These are phyloP conservation scores for Chrysosporium keratinophilum DNA, from an alignment of 2,329 filamentous ascomycete genomes.

Conservation along the genomic window DNA sequence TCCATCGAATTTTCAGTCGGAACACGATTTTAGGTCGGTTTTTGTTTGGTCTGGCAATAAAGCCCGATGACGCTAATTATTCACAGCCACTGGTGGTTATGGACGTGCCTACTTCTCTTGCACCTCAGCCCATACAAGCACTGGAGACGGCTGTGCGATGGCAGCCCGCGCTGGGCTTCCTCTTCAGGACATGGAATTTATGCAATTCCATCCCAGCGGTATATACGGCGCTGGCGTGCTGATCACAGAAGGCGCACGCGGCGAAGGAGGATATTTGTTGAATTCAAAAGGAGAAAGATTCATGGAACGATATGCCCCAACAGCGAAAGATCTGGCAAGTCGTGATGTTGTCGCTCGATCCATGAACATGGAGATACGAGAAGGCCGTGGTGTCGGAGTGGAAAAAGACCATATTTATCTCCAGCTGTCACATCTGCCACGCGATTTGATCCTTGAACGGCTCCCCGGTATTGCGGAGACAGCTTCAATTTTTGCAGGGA, in stretches of 20 bases:
- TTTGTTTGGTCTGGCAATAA: neutral
- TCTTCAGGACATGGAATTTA: constrained; percentile 89
- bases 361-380: constrained; percentile 87
- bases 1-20: constrained; percentile 80
- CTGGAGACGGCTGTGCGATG: constrained; percentile 90
- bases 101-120: constrained; percentile 87
- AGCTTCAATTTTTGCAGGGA: constrained; percentile 78
- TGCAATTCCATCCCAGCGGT: constrained; percentile 88
- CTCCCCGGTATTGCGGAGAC: constrained; percentile 89
- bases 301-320: constrained; percentile 88
- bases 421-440: constrained; percentile 75
- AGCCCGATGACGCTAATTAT: neutral
- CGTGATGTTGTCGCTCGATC: constrained; percentile 83
- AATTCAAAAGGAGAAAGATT: constrained; percentile 89
- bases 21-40: constrained; percentile 55
- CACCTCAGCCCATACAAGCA: constrained; percentile 84
- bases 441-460: constrained; percentile 76
- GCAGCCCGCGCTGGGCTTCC: constrained; percentile 80
- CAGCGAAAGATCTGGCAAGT: constrained; percentile 80
- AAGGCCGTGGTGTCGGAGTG: constrained; percentile 76
- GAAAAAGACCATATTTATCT: constrained; percentile 92
- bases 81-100: constrained; percentile 74
- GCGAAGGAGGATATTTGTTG: constrained; percentile 81
- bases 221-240: constrained; percentile 87
- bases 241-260: constrained; percentile 84